A percentile compares a stretch with the other conserved stretches of the same genome.
phyloP scores from a whole-genome alignment of 352 stramenopile genomes.

The Pythium brassicae region DNA sequence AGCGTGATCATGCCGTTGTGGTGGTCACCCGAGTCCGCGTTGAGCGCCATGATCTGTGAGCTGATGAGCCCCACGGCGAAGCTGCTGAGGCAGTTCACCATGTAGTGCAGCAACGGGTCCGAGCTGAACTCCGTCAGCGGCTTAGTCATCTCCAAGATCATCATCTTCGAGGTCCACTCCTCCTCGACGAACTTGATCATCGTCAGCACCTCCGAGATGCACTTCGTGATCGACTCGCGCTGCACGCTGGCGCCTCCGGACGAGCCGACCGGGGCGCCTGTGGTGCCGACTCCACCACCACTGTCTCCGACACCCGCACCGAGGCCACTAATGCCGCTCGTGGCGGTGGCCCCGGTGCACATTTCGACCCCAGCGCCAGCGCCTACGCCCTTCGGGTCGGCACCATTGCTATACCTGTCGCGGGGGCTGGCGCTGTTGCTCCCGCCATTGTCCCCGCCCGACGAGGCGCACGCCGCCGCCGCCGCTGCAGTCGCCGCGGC shows the following conservation, averaged over 20 bases:
- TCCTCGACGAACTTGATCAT: slow-evolving; percentile 67
- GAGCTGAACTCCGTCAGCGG: slow-evolving; percentile 52
- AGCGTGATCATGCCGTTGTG: slow-evolving; percentile 22
- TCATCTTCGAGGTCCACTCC: slow-evolving; percentile 69
- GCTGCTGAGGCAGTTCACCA: slow-evolving; percentile 68
- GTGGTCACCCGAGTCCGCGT: slow-evolving; percentile 13
- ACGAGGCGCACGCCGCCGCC: neutral
- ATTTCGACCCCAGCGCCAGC: neutral
- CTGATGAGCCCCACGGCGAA: slow-evolving; percentile 57
- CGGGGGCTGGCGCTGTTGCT: neutral
- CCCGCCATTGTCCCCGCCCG: neutral
- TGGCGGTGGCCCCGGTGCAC: neutral
- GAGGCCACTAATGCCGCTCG: neutral
- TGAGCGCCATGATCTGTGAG: slow-evolving; percentile 53
- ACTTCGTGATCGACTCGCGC: slow-evolving; percentile 36
- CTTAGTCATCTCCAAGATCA: slow-evolving; percentile 73
- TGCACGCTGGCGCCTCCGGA: neutral
- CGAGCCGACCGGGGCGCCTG: neutral
- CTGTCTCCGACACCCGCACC: too few species aligned
- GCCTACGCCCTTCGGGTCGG: neutral
- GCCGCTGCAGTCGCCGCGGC: slow-evolving; percentile 5
- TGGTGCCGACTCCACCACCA: neutral
- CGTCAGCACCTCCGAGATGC: slow-evolving; percentile 55
- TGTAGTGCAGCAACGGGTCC: slow-evolving; percentile 54
- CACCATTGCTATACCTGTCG: neutral